Conservation (phyloP, 345 rosid genomes). For the Rhizophora mangle region DNA sequence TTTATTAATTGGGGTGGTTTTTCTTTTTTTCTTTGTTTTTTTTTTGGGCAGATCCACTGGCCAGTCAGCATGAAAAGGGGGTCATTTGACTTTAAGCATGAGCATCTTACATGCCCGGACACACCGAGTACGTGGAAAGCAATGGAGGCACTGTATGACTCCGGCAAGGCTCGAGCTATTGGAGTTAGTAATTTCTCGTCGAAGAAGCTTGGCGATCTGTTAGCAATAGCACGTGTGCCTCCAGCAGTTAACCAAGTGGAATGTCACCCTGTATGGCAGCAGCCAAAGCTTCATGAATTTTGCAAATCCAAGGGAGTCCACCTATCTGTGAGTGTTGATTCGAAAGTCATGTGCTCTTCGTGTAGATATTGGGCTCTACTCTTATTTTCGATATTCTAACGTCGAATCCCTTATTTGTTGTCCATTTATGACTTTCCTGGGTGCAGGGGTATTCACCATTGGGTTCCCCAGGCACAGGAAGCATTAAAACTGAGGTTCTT, state of each 20-base stretch:
- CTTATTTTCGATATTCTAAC: no score
- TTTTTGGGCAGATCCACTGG: slow-evolving; percentile 49
- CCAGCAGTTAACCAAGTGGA: slow-evolving; percentile 60
- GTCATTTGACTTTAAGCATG: slow-evolving; percentile 30
- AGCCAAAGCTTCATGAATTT: slow-evolving; percentile 44
- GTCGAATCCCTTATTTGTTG: no score
- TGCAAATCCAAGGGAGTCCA: slow-evolving; percentile 64
- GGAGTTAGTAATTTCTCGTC: slow-evolving; percentile 61
- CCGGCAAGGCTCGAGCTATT: slow-evolving; percentile 59
- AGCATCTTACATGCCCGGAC: slow-evolving; percentile 44
- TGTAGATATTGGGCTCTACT: no score
- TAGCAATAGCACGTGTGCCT: slow-evolving; percentile 16
- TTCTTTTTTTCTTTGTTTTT: not conserved
- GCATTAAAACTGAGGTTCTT: slow-evolving; percentile 46
- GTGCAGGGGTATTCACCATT: slow-evolving; percentile 59
- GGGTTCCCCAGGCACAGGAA: slow-evolving; percentile 45
- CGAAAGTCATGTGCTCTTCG: not conserved
- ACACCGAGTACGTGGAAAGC: slow-evolving; percentile 60
- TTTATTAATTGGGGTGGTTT: no score
- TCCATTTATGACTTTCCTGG: no score
- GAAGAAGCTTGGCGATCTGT: slow-evolving; percentile 48
- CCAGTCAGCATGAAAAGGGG: slow-evolving; percentile 60
- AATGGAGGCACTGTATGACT: slow-evolving; percentile 58
- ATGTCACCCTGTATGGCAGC: slow-evolving; percentile 62
- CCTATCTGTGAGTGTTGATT: slow-evolving; percentile 40